Conservation (phyloP, 495 filamentous ascomycete genomes). For the Melanomma pulvis-pyrius region DNA sequence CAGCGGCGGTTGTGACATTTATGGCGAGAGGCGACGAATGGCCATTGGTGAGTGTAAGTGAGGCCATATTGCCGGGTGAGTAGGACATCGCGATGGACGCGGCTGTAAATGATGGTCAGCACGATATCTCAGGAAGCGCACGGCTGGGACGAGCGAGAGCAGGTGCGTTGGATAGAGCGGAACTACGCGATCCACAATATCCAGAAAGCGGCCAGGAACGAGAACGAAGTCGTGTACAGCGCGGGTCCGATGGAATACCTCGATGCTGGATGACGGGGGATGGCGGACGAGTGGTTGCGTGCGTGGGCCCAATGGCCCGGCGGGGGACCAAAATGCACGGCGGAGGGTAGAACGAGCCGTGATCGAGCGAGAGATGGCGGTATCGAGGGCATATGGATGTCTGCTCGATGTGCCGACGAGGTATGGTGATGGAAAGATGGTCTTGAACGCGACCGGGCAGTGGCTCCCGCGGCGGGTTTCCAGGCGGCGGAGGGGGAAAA, state of each 20-base stretch:
- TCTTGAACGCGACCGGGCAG: constrained; percentile 23
- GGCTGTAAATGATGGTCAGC: constrained; percentile 45
- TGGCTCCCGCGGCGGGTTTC: constrained; percentile 3
- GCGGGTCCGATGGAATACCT: constrained; percentile 29
- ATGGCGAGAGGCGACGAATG: constrained; percentile 50
- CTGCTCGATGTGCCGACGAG: constrained; percentile 15
- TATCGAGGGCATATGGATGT: constrained; percentile 4
- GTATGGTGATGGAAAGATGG: constrained; percentile 38
- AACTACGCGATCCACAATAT: constrained; percentile 42
- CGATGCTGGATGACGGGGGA: constrained; percentile 35
- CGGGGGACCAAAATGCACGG: constrained; percentile 7
- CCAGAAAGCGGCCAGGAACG: constrained; percentile 31
- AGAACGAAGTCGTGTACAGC: constrained; percentile 9
- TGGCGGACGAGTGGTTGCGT: constrained; percentile 9
- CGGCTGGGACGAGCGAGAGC: constrained; percentile 30
- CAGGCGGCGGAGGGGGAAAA: constrained; percentile 1
- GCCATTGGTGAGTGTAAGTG: constrained; percentile 52
- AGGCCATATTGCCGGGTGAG: constrained; percentile 44
- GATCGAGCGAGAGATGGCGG: constrained; percentile 1
- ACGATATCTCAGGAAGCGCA: constrained; percentile 35
- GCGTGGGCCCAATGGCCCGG: constrained; percentile 32
- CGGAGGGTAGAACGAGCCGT: background rate
- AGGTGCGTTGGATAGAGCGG: constrained; percentile 35
- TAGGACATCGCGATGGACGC: constrained; percentile 45
- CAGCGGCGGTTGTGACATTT: constrained; percentile 46